Percentiles rank a stretch among this genome's conserved stretches.
phyloP scores from a whole-genome alignment of 805 yeast species.

The Lipomyces sp. region DNA sequence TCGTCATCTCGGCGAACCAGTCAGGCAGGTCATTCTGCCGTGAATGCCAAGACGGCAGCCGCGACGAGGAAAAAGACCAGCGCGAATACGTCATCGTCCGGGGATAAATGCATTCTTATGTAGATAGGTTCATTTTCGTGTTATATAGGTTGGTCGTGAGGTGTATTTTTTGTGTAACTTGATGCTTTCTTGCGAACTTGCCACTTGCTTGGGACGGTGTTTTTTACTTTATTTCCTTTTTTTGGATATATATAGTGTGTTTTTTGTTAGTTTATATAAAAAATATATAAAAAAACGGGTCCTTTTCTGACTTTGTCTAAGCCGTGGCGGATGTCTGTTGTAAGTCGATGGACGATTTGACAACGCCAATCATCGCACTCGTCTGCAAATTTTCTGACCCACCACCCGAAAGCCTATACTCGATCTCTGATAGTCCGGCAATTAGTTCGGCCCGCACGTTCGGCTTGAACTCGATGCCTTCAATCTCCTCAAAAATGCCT shows the following conservation, averaged over 20 bases:
- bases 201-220: too few species aligned
- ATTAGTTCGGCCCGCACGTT: slow-evolving; percentile 61
- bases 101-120: not conserved
- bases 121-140: not conserved
- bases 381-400: slow-evolving; percentile 88
- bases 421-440: slow-evolving; percentile 77
- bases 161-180: too few species aligned
- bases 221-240: too few species aligned
- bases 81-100: slow-evolving; percentile 19
- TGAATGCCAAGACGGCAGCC: not conserved
- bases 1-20: not conserved
- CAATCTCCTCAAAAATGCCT: slow-evolving; percentile 70
- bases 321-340: too few species aligned
- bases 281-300: too few species aligned
- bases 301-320: too few species aligned
- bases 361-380: slow-evolving; percentile 84
- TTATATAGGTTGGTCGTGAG: too few species aligned
- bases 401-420: slow-evolving; percentile 86
- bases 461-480: slow-evolving; percentile 61
- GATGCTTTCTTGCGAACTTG: too few species aligned
- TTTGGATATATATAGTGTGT: too few species aligned
- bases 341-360: slow-evolving; percentile 56
- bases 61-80: slow-evolving; percentile 4
- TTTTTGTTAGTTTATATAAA: too few species aligned
- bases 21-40: not conserved